Evolutionary conservation across 192 early-diverging fungal species (phyloP).

Genomic region (Rhizophagus prolifer): DNA sequence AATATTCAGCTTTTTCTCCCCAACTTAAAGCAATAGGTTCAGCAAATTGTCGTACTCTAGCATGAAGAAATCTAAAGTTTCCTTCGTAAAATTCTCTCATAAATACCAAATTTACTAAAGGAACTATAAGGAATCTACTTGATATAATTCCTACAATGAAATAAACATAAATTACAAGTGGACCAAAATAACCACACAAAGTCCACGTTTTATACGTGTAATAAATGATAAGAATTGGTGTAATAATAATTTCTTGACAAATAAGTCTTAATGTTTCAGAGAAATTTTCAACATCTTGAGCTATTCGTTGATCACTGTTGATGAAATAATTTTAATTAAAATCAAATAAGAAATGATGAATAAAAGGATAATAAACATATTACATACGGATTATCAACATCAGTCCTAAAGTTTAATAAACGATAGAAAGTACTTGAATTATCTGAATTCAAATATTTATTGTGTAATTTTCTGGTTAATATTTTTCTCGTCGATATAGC

Average conservation of each 20-base stretch:
- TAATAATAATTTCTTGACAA: constrained; percentile 61
- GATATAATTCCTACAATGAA: constrained; percentile 62
- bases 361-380: constrained; percentile 3
- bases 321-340: not conserved
- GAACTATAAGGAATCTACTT: constrained; percentile 68
- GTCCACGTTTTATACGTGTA: constrained; percentile 75
- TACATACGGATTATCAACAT: constrained; percentile 72
- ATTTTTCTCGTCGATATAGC: constrained; percentile 59
- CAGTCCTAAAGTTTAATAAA: constrained; percentile 46
- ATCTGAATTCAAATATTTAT: constrained; percentile 50
- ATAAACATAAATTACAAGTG: constrained; percentile 70
- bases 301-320: constrained; percentile 76
- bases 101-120: constrained; percentile 74
- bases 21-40: constrained; percentile 81
- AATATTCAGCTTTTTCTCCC: constrained; percentile 69
- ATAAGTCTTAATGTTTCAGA: constrained; percentile 59
- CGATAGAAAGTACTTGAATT: constrained; percentile 56
- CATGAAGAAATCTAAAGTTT: constrained; percentile 67
- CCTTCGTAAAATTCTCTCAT: constrained; percentile 78
- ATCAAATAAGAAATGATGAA: constrained; percentile 17
- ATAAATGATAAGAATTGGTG: constrained; percentile 73
- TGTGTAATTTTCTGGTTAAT: constrained; percentile 65
- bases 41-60: constrained; percentile 68
- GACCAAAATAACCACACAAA: constrained; percentile 66
- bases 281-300: constrained; percentile 88